phyloP scores from a whole-genome alignment of 169 alveolate species.

The Babesia gibsoni region DNA sequence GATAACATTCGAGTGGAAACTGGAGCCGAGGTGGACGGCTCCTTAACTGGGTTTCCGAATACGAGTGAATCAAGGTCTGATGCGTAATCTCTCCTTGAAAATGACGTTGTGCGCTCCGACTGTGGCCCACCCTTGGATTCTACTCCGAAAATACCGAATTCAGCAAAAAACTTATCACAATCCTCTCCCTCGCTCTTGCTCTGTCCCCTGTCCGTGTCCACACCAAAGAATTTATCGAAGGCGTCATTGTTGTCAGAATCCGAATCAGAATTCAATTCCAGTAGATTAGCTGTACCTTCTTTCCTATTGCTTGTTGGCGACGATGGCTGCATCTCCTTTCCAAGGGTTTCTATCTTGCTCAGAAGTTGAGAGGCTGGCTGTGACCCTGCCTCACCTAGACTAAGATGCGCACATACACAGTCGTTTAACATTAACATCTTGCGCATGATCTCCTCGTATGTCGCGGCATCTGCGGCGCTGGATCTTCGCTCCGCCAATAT shows the following conservation, averaged over 20 bases:
- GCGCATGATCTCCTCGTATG: conserved; percentile 26
- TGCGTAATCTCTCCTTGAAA: neutral
- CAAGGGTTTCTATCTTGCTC: too few relatives aligned
- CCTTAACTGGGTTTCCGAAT: neutral
- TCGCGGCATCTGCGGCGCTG: neutral
- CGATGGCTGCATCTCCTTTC: neutral
- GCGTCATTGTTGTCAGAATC: conserved; percentile 25
- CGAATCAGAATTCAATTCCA: conserved; percentile 16
- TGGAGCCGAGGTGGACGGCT: too few relatives aligned
- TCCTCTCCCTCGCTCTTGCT: conserved; percentile 12
- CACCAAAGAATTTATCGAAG: neutral
- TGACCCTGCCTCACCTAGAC: neutral
- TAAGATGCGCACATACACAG: conserved; percentile 28
- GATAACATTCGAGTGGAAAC: too few relatives aligned
- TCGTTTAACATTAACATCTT: conserved; percentile 56
- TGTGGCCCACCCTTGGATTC: neutral
- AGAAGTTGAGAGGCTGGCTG: neutral
- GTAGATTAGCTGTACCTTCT: neutral
- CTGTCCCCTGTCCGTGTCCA: neutral
- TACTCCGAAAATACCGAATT: conserved; percentile 13
- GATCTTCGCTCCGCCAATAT: conserved; percentile 27
- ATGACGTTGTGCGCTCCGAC: neutral
- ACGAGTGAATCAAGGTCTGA: conserved; percentile 1
- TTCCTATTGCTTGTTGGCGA: neutral
- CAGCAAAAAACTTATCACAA: conserved; percentile 38